Percentiles rank a stretch among this genome's conserved stretches.
phyloP scores from a whole-genome alignment of 1,139 yeast species.

The Hansenula sp. region DNA sequence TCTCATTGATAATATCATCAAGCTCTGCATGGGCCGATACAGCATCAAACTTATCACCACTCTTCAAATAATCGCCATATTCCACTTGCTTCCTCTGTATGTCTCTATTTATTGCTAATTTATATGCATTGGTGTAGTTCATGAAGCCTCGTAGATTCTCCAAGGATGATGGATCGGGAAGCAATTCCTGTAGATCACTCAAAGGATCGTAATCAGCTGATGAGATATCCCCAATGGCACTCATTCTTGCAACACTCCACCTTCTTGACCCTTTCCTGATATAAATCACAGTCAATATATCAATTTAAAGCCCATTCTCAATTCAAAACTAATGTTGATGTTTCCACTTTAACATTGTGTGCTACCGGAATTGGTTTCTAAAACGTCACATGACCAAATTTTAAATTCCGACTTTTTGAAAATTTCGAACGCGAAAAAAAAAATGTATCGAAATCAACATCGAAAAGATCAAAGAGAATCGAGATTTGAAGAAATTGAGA shows the following conservation, averaged over 20 bases:
- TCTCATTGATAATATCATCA: conserved; percentile 31
- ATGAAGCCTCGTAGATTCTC: conserved; percentile 44
- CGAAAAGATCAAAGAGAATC: neutral
- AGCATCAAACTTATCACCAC: conserved; percentile 18
- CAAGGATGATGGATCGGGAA: conserved; percentile 39
- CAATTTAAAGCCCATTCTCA: neutral
- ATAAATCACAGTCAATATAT: neutral
- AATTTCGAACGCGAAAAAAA: neutral
- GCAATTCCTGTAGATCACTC: conserved; percentile 31
- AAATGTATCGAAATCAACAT: neutral
- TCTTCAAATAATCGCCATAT: conserved; percentile 24
- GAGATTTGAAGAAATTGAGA: neutral
- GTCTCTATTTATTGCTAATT: conserved; percentile 38
- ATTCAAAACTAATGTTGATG: too few species aligned
- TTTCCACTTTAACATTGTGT: too few species aligned
- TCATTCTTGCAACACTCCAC: neutral
- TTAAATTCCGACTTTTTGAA: neutral
- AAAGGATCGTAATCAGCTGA: conserved; percentile 34
- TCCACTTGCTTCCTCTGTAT: conserved; percentile 31
- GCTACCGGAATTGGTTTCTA: neutral
- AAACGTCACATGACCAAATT: neutral
- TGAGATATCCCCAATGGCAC: conserved; percentile 7
- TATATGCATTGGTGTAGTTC: conserved; percentile 38
- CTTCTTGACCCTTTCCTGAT: too few species aligned
- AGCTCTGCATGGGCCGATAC: conserved; percentile 19